Conservation (phyloP, 257 asterid genomes). For the Mentha longifolia region DNA sequence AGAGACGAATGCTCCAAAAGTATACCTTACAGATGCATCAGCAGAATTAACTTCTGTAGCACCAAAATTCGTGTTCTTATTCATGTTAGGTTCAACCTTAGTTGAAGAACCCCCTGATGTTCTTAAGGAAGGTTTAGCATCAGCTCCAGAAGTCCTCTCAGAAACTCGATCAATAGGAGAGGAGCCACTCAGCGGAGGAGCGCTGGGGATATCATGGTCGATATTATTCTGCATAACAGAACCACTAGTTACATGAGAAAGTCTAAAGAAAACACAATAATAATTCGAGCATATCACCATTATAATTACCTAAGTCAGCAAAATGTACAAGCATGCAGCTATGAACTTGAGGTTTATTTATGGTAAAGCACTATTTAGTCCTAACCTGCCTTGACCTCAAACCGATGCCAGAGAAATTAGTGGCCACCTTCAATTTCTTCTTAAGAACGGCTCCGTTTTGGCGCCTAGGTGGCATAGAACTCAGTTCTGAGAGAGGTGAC, state of each 20-base stretch:
- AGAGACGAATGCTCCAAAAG: constrained; percentile 21
- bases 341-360: constrained; percentile 7
- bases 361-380: neutral
- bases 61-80: constrained; percentile 33
- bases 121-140: constrained; percentile 36
- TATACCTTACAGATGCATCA: constrained; percentile 59
- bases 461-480: constrained; percentile 37
- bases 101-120: constrained; percentile 45
- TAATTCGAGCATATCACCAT: neutral
- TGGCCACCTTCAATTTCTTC: constrained; percentile 38
- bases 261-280: constrained; percentile 1
- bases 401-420: constrained; percentile 35
- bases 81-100: constrained; percentile 37
- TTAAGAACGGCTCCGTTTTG: constrained; percentile 30
- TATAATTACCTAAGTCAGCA: neutral
- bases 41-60: constrained; percentile 40
- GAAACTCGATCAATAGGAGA: constrained; percentile 43
- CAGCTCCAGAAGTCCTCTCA: constrained; percentile 41
- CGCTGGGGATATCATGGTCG: constrained; percentile 70
- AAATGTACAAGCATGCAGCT: neutral
- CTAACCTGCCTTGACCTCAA: constrained; percentile 53
- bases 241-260: constrained; percentile 30
- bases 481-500: constrained; percentile 49
- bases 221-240: constrained; percentile 34
- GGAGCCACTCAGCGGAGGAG: constrained; percentile 66